A percentile compares a stretch with the other conserved stretches of the same genome.
phyloP scores from a whole-genome alignment of 2,329 filamentous ascomycete species.

The Cryphonectria radicalis region DNA sequence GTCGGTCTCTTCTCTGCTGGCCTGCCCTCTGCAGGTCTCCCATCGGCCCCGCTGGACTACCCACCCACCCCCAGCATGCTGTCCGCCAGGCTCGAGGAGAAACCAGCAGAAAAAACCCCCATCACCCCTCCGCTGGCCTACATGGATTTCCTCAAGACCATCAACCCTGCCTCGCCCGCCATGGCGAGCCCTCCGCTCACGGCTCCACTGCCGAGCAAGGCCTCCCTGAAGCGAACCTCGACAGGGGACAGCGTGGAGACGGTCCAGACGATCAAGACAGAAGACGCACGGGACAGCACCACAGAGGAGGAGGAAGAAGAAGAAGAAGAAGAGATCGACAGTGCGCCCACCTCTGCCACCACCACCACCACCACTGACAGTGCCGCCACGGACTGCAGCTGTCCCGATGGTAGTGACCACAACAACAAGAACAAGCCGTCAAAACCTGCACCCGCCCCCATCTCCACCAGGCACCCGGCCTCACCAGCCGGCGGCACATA shows the following conservation, averaged over 20 bases:
- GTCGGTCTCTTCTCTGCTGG: slow-evolving; percentile 47
- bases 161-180: slow-evolving; percentile 73
- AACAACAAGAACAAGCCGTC: slow-evolving; percentile 56
- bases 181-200: slow-evolving; percentile 51
- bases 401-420: slow-evolving; percentile 45
- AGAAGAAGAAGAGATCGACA: slow-evolving; percentile 37
- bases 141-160: slow-evolving; percentile 86
- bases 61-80: slow-evolving; percentile 29
- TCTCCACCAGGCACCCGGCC: slow-evolving; percentile 28
- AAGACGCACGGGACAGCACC: slow-evolving; percentile 38
- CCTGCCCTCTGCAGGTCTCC: slow-evolving; percentile 41
- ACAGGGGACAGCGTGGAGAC: slow-evolving; percentile 28
- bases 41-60: slow-evolving; percentile 28
- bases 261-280: slow-evolving; percentile 47
- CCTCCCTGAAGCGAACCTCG: slow-evolving; percentile 35
- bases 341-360: slow-evolving; percentile 59
- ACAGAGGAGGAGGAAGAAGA: slow-evolving; percentile 16
- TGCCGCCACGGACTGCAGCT: slow-evolving; percentile 60
- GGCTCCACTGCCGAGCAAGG: slow-evolving; percentile 38
- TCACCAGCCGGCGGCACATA: slow-evolving; percentile 40
- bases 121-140: slow-evolving; percentile 92
- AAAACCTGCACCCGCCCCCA: slow-evolving; percentile 38
- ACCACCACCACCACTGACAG: slow-evolving; percentile 36
- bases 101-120: slow-evolving; percentile 70
- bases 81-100: slow-evolving; percentile 63